A percentile compares a stretch with the other conserved stretches of the same genome.
Conservation (phyloP, 2,329 filamentous ascomycete species). For the Colletotrichum sp. region DNA sequence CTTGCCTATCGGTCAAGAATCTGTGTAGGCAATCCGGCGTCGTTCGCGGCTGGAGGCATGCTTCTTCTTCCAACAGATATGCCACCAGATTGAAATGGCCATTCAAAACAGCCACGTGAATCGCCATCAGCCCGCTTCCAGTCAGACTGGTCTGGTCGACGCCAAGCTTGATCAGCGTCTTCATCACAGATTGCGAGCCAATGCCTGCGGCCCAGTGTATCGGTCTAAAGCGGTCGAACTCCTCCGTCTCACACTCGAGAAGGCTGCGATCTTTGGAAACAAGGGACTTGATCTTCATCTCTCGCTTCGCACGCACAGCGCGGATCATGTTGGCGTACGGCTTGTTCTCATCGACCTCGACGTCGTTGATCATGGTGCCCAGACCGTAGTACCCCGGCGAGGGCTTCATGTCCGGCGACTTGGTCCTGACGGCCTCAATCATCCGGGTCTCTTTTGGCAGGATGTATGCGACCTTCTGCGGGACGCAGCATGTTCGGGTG, state of each 20-base stretch:
- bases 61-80: neutral
- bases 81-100: neutral
- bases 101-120: neutral
- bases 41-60: neutral
- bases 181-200: neutral
- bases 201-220: neutral
- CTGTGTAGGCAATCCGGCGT: neutral
- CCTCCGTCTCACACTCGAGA: neutral
- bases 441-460: neutral
- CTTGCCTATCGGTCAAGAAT: neutral
- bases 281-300: neutral
- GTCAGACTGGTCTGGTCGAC: neutral
- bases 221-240: neutral
- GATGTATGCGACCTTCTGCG: neutral
- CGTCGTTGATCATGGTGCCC: neutral
- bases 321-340: neutral
- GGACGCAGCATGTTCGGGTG: neutral
- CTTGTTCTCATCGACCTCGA: neutral
- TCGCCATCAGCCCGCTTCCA: neutral
- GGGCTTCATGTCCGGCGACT: neutral
- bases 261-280: neutral
- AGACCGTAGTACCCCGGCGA: neutral
- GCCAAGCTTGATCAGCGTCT: neutral
- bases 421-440: neutral
- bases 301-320: neutral